Base-by-base conservation (phyloP, 2,329 filamentous ascomycete genomes). In the Phyllosticta citriasiana region DNA sequence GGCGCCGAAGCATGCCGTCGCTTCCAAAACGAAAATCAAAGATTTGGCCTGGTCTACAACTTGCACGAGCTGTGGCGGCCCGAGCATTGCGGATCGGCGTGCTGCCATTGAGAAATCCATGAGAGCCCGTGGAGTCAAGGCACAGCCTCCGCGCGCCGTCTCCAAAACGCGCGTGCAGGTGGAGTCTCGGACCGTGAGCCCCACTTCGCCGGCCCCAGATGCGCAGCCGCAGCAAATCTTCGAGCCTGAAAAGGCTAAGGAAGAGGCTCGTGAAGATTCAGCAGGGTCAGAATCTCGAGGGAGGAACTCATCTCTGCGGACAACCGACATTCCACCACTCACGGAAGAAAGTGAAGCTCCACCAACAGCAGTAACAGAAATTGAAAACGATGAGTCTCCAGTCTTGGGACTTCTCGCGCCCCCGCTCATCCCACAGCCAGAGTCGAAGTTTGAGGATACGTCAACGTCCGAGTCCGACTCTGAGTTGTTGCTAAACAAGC, bases 341-440 rank as follows among this genome's bases (percentile, higher is more conserved):
- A 65, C 69, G n/a, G 65, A 69, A 24, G 40, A 47, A 47, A 7
- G 14, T 47, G 14, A 47, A 47, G 12, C 40, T 47, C 16, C 40
- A 33, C 66, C 70, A 3, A 54, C 66, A 56, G 76, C 74, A 26
- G 72, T 71, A 19, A 78, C 76, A 2, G 73, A 76, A 54, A 77
- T 79, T 55, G 77, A 79, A 60, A 67, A 66, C 14, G 72, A 76
- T 55, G 86, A 88, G 67, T 88, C 87, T 27, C 87, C 87, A 8
- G 84, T 84, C 2, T 74, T 90, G 16, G 86, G 84, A 5, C 80
- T 56, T n/a, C 55, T 62, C 19, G 55, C 51, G 12, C 50, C 59
- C 19, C 16, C 59, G 5, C 40, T 61, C 5, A 30, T 51, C 7
- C 53, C 58, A 26, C 40, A 60, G n/a, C 19, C 9, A 26, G 53